Base-by-base conservation (phyloP, 129 eudicot genomes). In the Chrysanthemum seticuspe region DNA sequence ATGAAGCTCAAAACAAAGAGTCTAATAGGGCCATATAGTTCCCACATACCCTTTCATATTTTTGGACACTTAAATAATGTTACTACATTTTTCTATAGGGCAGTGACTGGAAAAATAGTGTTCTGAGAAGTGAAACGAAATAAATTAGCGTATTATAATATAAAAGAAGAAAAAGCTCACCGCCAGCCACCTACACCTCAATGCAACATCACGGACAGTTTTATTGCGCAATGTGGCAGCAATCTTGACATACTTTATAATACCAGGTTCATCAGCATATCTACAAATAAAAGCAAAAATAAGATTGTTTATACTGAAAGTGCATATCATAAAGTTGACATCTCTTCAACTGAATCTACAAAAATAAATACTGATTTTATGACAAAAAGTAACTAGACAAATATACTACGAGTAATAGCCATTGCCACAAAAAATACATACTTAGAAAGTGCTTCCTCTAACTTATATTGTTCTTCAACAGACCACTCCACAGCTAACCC, bases 181-280 rank as follows among this genome's bases (percentile, higher is more conserved):
- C 89, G 77, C 78, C 95, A 92, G 78, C 98, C 98, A 92, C 62
- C 87, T 77, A 85, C 96, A 89, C 76, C 98, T 84, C 63, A 92
- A 82, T 61, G 98, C 96, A 79, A 92, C 98, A 83, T 92, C 96
- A 47, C 98, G 94, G 19, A 92, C 96, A 74, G 96, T 92, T 85
- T 92, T 92, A 71, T 89, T 89, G 67, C 83, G 87, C 82, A 92
- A 82, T 29, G 84, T 65, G 36, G 96, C 89, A 66, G 98, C 96
- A 70, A 87, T 92, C 84, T 92, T 89, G 67, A 92, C 85, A 71
- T 92, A 92, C 84, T 73, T 83, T 88, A 87, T 57, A 54, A 92
- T 87, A 80, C 88, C 91, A 14, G 91, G 91, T 68, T 92, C 96
- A 74, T 82, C 77, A 5, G 85, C 89, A 71, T 60, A 87, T 81